phyloP scores from a whole-genome alignment of 148 eudicot genomes.

The Cornus kousa region DNA sequence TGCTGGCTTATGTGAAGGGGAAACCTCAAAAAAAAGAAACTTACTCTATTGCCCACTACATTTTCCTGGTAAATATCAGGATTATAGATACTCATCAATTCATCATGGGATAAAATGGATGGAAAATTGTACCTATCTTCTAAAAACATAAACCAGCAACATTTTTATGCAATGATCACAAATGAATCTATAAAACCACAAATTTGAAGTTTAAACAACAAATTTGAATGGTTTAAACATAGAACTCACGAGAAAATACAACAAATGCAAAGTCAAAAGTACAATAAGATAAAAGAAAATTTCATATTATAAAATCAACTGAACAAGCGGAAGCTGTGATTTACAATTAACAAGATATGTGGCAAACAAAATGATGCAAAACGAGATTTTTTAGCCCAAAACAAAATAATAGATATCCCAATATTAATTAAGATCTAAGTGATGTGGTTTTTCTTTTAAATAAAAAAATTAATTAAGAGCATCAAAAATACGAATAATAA shows the following conservation, averaged over 20 bases:
- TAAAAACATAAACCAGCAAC: not conserved
- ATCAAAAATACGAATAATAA: not conserved
- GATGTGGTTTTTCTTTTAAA: not conserved
- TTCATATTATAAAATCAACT: not conserved
- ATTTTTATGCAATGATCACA: not conserved
- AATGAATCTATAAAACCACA: not conserved
- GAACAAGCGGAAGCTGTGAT: not conserved
- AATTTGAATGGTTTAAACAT: not conserved
- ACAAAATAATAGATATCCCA: not conserved
- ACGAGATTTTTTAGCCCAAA: not conserved
- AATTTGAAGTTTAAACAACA: not conserved
- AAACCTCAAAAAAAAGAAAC: too few relatives aligned
- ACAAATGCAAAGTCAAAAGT: not conserved
- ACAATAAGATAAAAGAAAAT: not conserved
- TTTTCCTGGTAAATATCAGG: too few relatives aligned
- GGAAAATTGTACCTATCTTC: not conserved
- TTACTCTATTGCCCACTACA: too few relatives aligned
- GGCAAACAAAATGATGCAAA: not conserved
- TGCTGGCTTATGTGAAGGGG: too few relatives aligned
- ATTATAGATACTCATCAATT: too few relatives aligned
- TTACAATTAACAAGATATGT: constrained; percentile 3
- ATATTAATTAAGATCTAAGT: not conserved
- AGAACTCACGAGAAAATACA: not conserved
- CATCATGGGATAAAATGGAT: too few relatives aligned
- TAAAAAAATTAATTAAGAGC: not conserved